Base-by-base conservation (phyloP, 768 basidiomycete genomes). In the Coprinopsis sp. region DNA sequence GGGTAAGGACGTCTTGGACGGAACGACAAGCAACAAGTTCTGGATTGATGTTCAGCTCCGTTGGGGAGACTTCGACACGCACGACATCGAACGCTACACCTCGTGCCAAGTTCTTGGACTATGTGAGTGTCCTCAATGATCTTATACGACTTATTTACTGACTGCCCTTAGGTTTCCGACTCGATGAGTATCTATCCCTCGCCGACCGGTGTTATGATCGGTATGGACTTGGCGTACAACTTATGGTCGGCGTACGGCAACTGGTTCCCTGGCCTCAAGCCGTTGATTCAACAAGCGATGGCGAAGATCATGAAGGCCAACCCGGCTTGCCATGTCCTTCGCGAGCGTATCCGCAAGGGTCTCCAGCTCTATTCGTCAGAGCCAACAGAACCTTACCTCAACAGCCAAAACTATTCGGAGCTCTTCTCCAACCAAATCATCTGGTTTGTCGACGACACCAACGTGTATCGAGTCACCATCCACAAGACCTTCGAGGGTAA, bases 401-500 rank as follows among this genome's bases (percentile, higher is more conserved):
- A 96, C 76, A 97, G 94, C 58, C 94, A 95, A 76, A 92, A 93
- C 64, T 93, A 94, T 64, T 94, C 92, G 2, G 92, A 96, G 66
- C 66, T 96, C 40, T 96, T 96, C 75, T 93, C 91, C 2, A 99
- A 98, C 67, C 95, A 98, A 66, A 97, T 98, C 63, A 96, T 95
- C 49, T 97, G 87, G 95, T 98, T 98, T 60, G 94, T 99, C 53
- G 96, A 99, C 58, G 96, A 99, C 63, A 98, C 96, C 33, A 98
- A 98, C 57, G 96, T 99, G n/a, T 99, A 99, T 67, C 93, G 96
- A 48, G 92, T 96, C 42, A 95, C 92, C 13, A 95, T 95, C 62
- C 96, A 99, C 75, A 97, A 97, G 77, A 99, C 96, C 6, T 98
- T 99, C 67, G 96, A 99, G 70, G 96, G 96, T 61, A 99, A 99